Percentiles rank a stretch among this genome's conserved stretches.
These are phyloP conservation scores for Uronychia binucleata DNA, from an alignment of 73 alveolate species.

Conservation along the genomic window DNA sequence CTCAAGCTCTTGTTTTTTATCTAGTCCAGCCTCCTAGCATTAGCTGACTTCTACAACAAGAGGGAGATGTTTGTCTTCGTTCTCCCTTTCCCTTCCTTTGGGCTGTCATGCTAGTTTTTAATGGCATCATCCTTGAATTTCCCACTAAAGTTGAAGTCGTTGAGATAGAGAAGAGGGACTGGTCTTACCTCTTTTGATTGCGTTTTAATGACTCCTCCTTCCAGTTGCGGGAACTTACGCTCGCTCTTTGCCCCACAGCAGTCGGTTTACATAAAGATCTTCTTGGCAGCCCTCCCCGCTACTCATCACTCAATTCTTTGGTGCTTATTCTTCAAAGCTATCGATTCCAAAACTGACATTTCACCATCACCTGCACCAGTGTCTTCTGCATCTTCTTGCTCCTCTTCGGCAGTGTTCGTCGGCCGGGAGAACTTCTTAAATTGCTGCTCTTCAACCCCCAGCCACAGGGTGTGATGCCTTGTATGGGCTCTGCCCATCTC, in stretches of 20 bases:
- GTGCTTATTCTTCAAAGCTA: neutral
- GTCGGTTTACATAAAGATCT: neutral
- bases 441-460: too few species aligned
- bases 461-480: too few species aligned
- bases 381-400: neutral
- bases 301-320: neutral
- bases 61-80: neutral
- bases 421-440: neutral
- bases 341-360: neutral
- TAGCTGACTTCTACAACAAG: neutral
- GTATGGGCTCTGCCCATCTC: too few species aligned
- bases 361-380: neutral
- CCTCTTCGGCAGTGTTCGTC: neutral
- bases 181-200: too few species aligned
- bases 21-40: neutral
- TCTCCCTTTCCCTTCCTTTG: neutral
- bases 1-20: neutral
- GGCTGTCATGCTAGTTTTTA: too few species aligned
- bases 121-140: too few species aligned
- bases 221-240: neutral
- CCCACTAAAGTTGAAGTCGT: neutral
- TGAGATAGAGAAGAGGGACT: neutral
- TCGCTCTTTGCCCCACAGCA: neutral
- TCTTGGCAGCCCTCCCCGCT: neutral
- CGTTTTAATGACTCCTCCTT: too few species aligned